Evolutionary conservation across 805 yeast genomes (phyloP), one percentile per base, ranked within the genome.

Genomic region (Torulaspora indica): DNA sequence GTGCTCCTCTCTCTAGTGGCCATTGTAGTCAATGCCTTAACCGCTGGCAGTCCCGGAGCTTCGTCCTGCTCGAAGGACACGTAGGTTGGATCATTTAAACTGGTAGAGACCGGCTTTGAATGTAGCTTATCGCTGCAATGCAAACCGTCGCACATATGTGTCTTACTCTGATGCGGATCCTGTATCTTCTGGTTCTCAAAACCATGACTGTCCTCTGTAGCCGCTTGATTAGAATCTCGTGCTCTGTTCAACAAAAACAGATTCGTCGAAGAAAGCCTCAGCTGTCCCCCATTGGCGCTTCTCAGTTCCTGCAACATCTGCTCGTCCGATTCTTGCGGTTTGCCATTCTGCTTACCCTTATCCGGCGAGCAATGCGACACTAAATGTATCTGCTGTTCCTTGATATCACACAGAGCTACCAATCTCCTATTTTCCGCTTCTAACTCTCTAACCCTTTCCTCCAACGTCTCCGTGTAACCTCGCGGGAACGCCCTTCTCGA

Each of bases 391-490:
- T 56, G 61, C 36, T 61, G 61, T 35, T 60, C 61, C 46, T 61
- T 61, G 40, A 61, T 47, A 38, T 61, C 63, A 38, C 59, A 55
- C 17, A 61, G 35, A 4, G 85, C 84, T 27, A 76, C 71, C 22
- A 89, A 64, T 56, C 84, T 75, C 51, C 79, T 77, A 61, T 86
- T 87, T 56, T 88, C 95, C 3, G 82, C 77, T 61, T 88, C 95
- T 17, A 90, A 71, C 58, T 84, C 93, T 39, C 96, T 71, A n/a
- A 89, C 81, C 40, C 95, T 71, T 57, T 87, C 95, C 60, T 89
- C 97, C 42, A 89, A 64, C 2, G 89, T 81, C 65, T 89, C 96
- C 0, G 96, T 89, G 57, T 89, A 89, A 0, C 96, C 96, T 60
- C 95, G 74, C 0, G 96, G 96, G 57, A 82, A 89, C 0, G 95